Conservation (phyloP, 2,329 filamentous ascomycete genomes). For the Phialophora verrucosa region DNA sequence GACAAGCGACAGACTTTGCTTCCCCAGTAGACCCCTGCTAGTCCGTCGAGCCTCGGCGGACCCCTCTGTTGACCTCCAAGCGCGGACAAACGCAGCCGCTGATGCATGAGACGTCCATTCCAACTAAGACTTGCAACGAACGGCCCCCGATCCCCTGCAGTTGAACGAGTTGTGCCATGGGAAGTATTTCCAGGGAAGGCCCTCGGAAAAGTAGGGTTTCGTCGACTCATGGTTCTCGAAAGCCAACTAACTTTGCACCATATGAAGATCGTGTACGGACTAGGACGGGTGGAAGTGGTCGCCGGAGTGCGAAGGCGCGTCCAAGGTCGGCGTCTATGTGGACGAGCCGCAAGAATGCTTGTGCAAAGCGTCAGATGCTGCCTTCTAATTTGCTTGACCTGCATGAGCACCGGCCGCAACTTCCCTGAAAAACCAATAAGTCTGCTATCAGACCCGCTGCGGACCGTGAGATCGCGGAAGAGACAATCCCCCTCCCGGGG, state of each 20-base stretch:
- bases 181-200: neutral
- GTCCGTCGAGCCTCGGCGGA: neutral
- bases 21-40: neutral
- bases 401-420: neutral
- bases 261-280: neutral
- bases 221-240: neutral
- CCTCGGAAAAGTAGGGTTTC: neutral
- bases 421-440: neutral
- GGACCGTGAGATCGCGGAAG: neutral
- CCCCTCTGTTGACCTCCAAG: neutral
- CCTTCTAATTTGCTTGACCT: neutral
- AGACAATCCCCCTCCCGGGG: neutral
- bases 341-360: neutral
- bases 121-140: neutral
- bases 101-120: neutral
- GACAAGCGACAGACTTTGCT: neutral
- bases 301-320: neutral
- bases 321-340: neutral
- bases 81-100: neutral
- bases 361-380: neutral
- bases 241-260: neutral
- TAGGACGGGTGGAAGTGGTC: neutral
- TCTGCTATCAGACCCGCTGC: neutral
- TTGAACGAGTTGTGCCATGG: neutral
- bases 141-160: neutral